phyloP scores from a whole-genome alignment of 148 eudicot genomes.

The Rhododendron simsii region DNA sequence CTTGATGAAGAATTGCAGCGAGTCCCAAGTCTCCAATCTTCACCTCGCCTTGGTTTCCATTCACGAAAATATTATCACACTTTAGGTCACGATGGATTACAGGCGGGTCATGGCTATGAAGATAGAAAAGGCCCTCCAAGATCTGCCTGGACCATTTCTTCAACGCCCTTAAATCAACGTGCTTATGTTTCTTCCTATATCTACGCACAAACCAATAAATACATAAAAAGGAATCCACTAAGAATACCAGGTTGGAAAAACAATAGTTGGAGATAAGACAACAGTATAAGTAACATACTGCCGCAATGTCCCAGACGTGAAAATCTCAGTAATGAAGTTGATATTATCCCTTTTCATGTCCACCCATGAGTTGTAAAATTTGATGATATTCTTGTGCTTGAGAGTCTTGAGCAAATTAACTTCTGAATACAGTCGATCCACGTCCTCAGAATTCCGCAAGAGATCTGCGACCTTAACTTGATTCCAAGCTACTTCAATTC shows the following conservation, averaged over 20 bases:
- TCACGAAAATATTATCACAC: conserved; percentile 91
- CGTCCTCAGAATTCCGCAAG: conserved; percentile 62
- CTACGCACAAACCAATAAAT: conserved; percentile 22
- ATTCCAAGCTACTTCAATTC: conserved; percentile 99
- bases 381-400: conserved; percentile 94
- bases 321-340: conserved; percentile 95
- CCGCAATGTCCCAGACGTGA: conserved; percentile 90
- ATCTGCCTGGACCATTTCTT: conserved; percentile 99
- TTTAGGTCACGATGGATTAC: conserved; percentile 90
- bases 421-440: conserved; percentile 88
- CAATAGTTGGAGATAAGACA: neutral
- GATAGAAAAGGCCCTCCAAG: conserved; percentile 83
- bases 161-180: conserved; percentile 83
- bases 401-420: conserved; percentile 91
- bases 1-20: conserved; percentile 81
- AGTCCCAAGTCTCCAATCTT: conserved; percentile 96
- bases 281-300: conserved; percentile 51
- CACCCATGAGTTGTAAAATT: conserved; percentile 86
- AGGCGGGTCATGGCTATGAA: conserved; percentile 93
- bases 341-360: conserved; percentile 69
- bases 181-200: conserved; percentile 91
- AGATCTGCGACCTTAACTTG: conserved; percentile 85
- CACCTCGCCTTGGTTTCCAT: conserved; percentile 93
- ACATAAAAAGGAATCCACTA: neutral
- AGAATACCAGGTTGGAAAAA: neutral